Evolutionary conservation across 768 basidiomycete species (phyloP), one percentile per base, ranked within the genome.

Genomic region (Pseudohyphozyma bogoriensis): DNA sequence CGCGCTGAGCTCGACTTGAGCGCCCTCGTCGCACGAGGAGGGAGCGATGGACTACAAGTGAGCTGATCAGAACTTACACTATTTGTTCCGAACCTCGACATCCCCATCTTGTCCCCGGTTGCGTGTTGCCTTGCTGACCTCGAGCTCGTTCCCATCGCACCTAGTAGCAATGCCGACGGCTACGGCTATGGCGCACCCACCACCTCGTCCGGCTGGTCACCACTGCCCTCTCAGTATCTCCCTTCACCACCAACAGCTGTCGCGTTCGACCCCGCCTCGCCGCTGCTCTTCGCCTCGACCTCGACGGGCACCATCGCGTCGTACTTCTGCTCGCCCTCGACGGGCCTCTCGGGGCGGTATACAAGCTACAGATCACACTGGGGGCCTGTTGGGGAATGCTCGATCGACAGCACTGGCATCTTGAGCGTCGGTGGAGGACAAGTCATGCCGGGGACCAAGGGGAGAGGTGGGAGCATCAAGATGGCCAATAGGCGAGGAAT

Each of bases 201-300:
- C 45, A 26, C 22, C n/a, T 46, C 45, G 22, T 45, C 45, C 20
- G n/a, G n/a, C n/a, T 64, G 66, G 62, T 55, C 59, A 29, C 55
- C 59, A 0, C 44, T 64, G 6, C 57, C 60, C 0, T 64, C 66
- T 1, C 62, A 59, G 54, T 67, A 50, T 44, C 62, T 64, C 51
- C 62, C 62, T 1, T 7, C 22, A 8, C 62, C 66, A 1, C 57
- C 62, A 3, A 55, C 67, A 4, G 22, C 60, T 1, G 60, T 68
- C 56, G 45, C 84, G 0, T 92, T 97, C 72, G 93, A 99, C 74
- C 85, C 89, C 11, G 84, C 86, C 26, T 87, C 89, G 0, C 91
- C 96, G 73, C 82, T 85, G 9, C 76, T 99, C 37, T 95, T 91
- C 90, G 77, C 85, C 50, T 92, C 91, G 33, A 79, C 81, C 12